Conservation (phyloP, 805 yeast species). For the Barnettozyma pratensis region DNA sequence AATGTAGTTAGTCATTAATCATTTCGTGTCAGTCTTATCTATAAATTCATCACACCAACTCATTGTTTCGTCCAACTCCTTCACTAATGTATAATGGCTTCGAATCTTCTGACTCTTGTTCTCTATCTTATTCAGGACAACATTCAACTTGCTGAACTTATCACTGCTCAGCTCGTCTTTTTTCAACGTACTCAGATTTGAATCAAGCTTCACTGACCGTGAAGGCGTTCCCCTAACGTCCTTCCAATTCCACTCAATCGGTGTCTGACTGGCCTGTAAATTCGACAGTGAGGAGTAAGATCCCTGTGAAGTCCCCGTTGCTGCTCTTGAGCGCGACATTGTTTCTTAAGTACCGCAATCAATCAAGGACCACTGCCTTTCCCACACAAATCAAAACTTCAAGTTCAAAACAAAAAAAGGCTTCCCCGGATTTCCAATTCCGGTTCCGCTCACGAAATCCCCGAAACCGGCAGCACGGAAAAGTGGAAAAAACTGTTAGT, state of each 20-base stretch:
- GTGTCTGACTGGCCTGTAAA: neutral
- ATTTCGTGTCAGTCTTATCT: neutral
- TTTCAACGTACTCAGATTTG: conserved; percentile 8
- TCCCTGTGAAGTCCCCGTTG: neutral
- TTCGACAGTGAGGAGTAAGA: neutral
- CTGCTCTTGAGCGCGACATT: conserved; percentile 5
- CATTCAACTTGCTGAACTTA: conserved; percentile 13
- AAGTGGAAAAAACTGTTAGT: neutral
- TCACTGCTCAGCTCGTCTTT: conserved; percentile 15
- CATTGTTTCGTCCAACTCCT: conserved; percentile 13
- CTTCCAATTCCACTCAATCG: conserved; percentile 9
- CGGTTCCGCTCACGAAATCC: conserved; percentile 4
- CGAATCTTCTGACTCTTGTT: conserved; percentile 14
- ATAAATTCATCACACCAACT: conserved; percentile 19
- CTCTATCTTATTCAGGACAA: conserved; percentile 20
- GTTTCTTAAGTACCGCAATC: too few species aligned
- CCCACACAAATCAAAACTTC: too few species aligned
- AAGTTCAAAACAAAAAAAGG: neutral
- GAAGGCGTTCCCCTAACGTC: conserved; percentile 19
- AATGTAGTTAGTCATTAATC: neutral
- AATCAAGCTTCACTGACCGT: conserved; percentile 12
- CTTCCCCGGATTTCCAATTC: neutral
- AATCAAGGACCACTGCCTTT: too few species aligned
- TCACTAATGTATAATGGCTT: conserved; percentile 7
- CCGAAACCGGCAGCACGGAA: conserved; percentile 2